Evolutionary conservation across 768 basidiomycete genomes (phyloP).

Genomic region (Crassisporium funariophilum): DNA sequence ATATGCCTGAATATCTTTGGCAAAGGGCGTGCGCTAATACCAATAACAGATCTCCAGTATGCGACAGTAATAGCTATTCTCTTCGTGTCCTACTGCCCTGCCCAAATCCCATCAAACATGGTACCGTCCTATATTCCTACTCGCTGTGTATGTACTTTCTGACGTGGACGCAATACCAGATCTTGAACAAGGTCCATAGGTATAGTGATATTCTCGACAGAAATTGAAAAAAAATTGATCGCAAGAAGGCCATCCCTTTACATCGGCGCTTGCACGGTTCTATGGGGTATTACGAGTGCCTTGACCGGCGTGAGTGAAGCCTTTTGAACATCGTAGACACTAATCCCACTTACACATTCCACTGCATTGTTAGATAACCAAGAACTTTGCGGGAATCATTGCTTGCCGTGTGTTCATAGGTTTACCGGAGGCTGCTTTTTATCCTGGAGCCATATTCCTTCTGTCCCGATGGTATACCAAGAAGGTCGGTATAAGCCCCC

Average conservation of each 20-base stretch:
- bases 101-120: conserved; percentile 71
- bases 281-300: conserved; percentile 66
- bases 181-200: conserved; percentile 58
- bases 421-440: conserved; percentile 67
- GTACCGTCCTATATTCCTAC: conserved; percentile 25
- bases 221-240: not conserved
- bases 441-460: conserved; percentile 54
- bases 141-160: not conserved
- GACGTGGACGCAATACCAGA: conserved; percentile 28
- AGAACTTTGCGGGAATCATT: conserved; percentile 55
- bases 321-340: not conserved
- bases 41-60: conserved; percentile 30
- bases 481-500: conserved; percentile 37
- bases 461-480: conserved; percentile 60
- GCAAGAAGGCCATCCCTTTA: conserved; percentile 56
- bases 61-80: conserved; percentile 26
- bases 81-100: conserved; percentile 57
- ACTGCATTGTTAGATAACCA: conserved; percentile 43
- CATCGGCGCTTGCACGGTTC: conserved; percentile 58
- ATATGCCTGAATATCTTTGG: not conserved
- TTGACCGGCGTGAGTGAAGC: conserved; percentile 57
- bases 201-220: conserved; percentile 15
- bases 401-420: conserved; percentile 64
- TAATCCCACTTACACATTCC: not conserved
- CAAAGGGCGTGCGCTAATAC: not conserved